phyloP scores from a whole-genome alignment of 1,284 basidiomycete species.

The Ganoderma resinaceum region DNA sequence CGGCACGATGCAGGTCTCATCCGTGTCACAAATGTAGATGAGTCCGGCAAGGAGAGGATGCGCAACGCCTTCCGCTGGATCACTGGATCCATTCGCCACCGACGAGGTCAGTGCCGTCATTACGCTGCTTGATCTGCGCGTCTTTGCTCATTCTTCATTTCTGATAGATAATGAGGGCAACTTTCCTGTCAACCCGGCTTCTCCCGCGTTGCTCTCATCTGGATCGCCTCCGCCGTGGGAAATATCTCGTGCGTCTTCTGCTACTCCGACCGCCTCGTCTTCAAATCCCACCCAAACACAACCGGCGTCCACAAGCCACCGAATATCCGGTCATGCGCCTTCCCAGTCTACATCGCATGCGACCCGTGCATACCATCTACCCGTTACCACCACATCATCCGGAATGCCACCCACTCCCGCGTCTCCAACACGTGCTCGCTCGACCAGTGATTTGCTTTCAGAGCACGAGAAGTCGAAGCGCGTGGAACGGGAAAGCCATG shows the following conservation, averaged over 20 bases:
- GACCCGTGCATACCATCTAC: constrained; percentile 30
- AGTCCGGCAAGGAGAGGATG: constrained; percentile 66
- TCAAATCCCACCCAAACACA: constrained; percentile 42
- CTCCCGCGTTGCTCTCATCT: constrained; percentile 62
- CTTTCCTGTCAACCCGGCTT: constrained; percentile 67
- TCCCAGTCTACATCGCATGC: constrained; percentile 43
- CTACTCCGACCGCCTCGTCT: constrained; percentile 55
- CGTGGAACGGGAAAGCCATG: constrained; percentile 35
- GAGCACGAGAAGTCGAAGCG: constrained; percentile 53
- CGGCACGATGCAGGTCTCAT: constrained; percentile 74
- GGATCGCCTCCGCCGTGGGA: constrained; percentile 56
- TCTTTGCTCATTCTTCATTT: not conserved
- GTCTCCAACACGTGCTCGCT: constrained; percentile 59
- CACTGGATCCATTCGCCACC: constrained; percentile 57
- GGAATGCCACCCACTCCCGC: constrained; percentile 33
- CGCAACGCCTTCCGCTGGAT: constrained; percentile 72
- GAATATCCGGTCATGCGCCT: constrained; percentile 34
- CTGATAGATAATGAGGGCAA: constrained; percentile 38
- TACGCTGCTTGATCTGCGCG: no score
- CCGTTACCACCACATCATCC: constrained; percentile 16
- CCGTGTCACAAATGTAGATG: constrained; percentile 59
- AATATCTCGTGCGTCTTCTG: constrained; percentile 51
- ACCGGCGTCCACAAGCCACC: constrained; percentile 37
- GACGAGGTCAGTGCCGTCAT: constrained; percentile 52
- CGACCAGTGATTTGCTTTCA: constrained; percentile 61